Evolutionary conservation across 257 asterid species (phyloP).

Genomic region (Solanum gracilifrons): DNA sequence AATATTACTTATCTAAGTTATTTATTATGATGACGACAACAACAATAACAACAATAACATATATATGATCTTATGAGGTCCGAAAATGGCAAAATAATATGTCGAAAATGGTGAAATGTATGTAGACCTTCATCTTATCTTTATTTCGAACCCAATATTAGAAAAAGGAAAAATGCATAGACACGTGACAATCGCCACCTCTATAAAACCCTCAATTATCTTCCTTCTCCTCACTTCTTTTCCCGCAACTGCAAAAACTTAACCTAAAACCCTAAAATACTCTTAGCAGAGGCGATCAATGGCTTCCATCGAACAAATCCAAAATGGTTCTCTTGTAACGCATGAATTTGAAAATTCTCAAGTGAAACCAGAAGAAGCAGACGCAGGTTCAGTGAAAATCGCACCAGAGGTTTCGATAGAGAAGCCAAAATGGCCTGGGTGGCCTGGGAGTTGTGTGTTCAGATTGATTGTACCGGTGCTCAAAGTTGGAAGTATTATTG

Average conservation of each 20-base stretch:
- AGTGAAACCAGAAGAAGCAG: not conserved
- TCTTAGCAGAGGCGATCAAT: not conserved
- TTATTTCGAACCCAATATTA: not conserved
- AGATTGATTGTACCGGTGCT: constrained; percentile 64
- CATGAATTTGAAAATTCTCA: not conserved
- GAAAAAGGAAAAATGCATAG: not conserved
- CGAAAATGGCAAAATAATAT: not conserved
- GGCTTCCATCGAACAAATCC: constrained; percentile 8
- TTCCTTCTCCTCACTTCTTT: not conserved
- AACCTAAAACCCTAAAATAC: not conserved
- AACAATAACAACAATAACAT: not conserved
- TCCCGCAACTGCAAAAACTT: not conserved
- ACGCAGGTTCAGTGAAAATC: not conserved
- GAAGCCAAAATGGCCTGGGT: constrained; percentile 67
- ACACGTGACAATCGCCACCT: not conserved
- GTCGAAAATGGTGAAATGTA: not conserved
- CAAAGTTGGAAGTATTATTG: constrained; percentile 82
- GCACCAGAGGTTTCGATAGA: not conserved
- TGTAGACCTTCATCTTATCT: not conserved
- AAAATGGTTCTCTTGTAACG: constrained; percentile 9
- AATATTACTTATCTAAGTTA: not conserved
- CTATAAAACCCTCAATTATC: not conserved
- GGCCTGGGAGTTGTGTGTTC: constrained; percentile 79
- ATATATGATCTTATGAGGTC: not conserved
- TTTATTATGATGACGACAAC: not conserved